Conservation (phyloP, 208 protist genomes). For the Kentomonas sorsogonicus region DNA sequence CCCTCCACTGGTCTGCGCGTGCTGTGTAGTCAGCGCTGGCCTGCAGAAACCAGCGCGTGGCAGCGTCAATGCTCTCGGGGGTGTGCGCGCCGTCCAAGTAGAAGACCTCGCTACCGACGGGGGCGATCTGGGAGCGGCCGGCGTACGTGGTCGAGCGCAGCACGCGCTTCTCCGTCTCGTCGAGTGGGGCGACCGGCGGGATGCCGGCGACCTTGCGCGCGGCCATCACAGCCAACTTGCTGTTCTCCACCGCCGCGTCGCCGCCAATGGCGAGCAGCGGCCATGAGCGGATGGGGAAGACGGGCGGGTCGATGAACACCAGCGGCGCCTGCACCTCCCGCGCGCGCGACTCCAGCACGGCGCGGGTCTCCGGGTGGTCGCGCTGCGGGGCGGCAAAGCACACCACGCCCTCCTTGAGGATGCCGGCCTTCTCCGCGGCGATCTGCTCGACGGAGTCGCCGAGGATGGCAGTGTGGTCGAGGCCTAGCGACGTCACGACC, state of each 20-base stretch:
- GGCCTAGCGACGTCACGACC: constrained; percentile 88
- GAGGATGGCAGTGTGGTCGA: constrained; percentile 92
- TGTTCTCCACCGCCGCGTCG: constrained; percentile 69
- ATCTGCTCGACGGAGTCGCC: constrained; percentile 92
- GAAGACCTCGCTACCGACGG: constrained; percentile 39
- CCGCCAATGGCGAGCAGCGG: constrained; percentile 72
- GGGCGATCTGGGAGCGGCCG: constrained; percentile 70
- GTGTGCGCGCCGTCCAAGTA: constrained; percentile 91
- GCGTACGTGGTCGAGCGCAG: constrained; percentile 60
- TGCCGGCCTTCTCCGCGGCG: constrained; percentile 91
- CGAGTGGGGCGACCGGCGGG: constrained; percentile 45
- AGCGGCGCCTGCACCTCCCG: constrained; percentile 35
- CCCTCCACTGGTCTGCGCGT: constrained; percentile 12
- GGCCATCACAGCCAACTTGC: constrained; percentile 74
- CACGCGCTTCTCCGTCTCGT: constrained; percentile 49
- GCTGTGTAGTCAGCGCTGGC: constrained; percentile 37
- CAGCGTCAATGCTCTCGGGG: constrained; percentile 59
- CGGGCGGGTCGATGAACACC: constrained; percentile 46
- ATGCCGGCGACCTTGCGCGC: constrained; percentile 59
- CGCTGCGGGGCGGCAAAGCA: constrained; percentile 69
- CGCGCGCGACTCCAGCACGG: constrained; percentile 49
- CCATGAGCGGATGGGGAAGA: constrained; percentile 66
- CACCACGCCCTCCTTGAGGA: constrained; percentile 82
- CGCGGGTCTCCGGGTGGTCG: constrained; percentile 56
- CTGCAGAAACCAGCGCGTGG: constrained; percentile 75